Percentiles rank a stretch among this genome's conserved stretches.
phyloP scores from a whole-genome alignment of 1,284 basidiomycete genomes.

The Puccinia triticina region DNA sequence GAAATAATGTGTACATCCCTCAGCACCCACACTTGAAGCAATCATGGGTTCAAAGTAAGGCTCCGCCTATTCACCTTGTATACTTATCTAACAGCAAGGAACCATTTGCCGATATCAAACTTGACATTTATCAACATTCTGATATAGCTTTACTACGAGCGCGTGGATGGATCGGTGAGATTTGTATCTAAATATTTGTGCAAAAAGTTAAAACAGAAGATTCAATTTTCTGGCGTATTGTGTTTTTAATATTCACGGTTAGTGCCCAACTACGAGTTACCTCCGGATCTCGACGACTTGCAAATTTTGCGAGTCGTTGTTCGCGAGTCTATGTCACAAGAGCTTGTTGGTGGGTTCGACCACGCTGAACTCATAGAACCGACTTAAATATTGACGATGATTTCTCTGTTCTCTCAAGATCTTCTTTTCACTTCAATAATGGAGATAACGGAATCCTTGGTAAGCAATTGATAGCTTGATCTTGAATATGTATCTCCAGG shows the following conservation, averaged over 20 bases:
- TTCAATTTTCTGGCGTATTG: not conserved
- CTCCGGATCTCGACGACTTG: constrained; percentile 70
- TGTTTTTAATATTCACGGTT: constrained; percentile 52
- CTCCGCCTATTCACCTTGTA: not conserved
- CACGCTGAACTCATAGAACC: not conserved
- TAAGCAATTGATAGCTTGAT: not conserved
- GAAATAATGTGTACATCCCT: not conserved
- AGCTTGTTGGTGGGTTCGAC: constrained; percentile 37
- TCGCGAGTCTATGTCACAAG: constrained; percentile 70
- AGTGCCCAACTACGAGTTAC: constrained; percentile 68
- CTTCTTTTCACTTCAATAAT: constrained; percentile 31
- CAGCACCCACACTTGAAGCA: constrained; percentile 66
- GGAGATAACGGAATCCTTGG: constrained; percentile 40
- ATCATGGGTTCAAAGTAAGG: constrained; percentile 45
- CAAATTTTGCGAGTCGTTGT: constrained; percentile 86
- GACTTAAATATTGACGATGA: not conserved
- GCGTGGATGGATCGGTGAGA: constrained; percentile 69
- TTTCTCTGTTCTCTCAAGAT: not conserved
- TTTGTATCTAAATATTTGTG: not conserved
- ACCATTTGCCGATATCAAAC: not conserved
- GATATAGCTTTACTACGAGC: constrained; percentile 64
- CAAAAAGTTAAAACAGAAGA: not conserved
- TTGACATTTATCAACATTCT: not conserved
- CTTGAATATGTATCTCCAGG: not conserved
- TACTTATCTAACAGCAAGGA: not conserved